Evolutionary conservation across 2,329 filamentous ascomycete species (phyloP).

Genomic region (Fusarium sp.): DNA sequence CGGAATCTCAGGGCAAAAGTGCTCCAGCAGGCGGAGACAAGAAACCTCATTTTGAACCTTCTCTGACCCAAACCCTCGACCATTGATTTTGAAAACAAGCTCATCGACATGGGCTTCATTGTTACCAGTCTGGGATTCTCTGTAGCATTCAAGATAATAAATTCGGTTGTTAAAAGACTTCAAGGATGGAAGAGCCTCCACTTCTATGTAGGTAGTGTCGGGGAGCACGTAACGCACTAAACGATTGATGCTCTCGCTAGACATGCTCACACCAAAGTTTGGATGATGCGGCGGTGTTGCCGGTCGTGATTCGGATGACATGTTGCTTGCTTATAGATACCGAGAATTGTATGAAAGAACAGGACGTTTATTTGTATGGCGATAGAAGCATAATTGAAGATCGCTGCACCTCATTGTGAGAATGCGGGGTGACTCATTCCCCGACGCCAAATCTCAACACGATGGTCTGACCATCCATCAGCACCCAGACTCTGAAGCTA

Average conservation of each 20-base stretch:
- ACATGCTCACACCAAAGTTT: neutral
- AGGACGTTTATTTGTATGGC: rapidly evolving
- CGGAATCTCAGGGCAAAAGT: neutral
- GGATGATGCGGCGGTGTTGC: neutral
- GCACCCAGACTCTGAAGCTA: neutral
- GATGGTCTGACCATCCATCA: no score
- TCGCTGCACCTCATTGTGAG: rapidly evolving
- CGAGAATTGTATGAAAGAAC: rapidly evolving
- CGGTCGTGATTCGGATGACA: neutral
- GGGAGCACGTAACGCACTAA: neutral
- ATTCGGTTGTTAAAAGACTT: conserved; percentile 20
- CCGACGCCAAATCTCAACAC: neutral
- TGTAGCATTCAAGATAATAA: neutral
- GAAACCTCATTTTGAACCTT: conserved; percentile 18
- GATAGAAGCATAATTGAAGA: neutral
- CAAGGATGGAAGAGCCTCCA: neutral
- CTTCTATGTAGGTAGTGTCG: rapidly evolving
- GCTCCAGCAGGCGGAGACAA: neutral
- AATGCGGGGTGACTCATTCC: neutral
- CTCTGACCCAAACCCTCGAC: neutral
- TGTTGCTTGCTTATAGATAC: rapidly evolving
- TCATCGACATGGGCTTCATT: rapidly evolving
- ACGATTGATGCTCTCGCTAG: neutral
- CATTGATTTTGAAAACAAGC: conserved; percentile 17
- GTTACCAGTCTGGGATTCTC: rapidly evolving